A percentile compares a stretch with the other conserved stretches of the same genome.
Evolutionary conservation across 2,329 filamentous ascomycete genomes (phyloP).

Genomic region (Fusarium agapanthi): DNA sequence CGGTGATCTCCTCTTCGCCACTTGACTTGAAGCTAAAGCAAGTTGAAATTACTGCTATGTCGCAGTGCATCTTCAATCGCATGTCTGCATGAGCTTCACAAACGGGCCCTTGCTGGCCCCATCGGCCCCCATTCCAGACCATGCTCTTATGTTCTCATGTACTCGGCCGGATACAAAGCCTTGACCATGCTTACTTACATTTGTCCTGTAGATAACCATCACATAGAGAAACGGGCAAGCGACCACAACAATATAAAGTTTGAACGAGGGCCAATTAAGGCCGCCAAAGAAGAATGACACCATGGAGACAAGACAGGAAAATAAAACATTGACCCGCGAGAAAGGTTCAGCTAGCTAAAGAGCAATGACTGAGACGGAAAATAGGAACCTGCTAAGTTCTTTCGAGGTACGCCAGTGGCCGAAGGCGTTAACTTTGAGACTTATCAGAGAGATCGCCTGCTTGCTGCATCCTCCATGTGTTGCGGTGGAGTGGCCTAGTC

Average conservation of each 20-base stretch:
- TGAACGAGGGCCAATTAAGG: slow-evolving; percentile 7
- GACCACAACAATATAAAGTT: slow-evolving; percentile 12
- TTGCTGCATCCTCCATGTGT: slow-evolving; percentile 54
- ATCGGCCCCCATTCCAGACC: slow-evolving; percentile 32
- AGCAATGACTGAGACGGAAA: slow-evolving; percentile 23
- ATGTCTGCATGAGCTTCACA: slow-evolving; percentile 42
- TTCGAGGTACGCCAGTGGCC: slow-evolving; percentile 41
- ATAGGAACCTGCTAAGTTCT: slow-evolving; percentile 37
- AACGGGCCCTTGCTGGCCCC: slow-evolving; percentile 27
- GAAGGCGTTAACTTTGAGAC: slow-evolving; percentile 45
- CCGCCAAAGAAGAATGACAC: background rate
- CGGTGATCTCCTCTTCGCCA: slow-evolving; percentile 43
- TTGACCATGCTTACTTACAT: slow-evolving; percentile 6
- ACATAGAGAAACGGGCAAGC: slow-evolving; percentile 3
- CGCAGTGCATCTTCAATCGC: slow-evolving; percentile 38
- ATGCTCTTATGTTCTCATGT: slow-evolving; percentile 26
- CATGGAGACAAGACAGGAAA: background rate
- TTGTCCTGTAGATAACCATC: slow-evolving; percentile 6
- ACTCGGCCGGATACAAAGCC: slow-evolving; percentile 23
- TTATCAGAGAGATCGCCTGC: slow-evolving; percentile 58
- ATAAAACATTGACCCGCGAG: slow-evolving; percentile 16
- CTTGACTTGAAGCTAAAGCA: slow-evolving; percentile 39
- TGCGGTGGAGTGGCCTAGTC: slow-evolving; percentile 70
- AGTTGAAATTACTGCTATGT: slow-evolving; percentile 40
- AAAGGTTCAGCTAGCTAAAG: slow-evolving; percentile 20